Evolutionary conservation across 1,284 basidiomycete genomes (phyloP).

Genomic region (Ustilago vetiveriae): DNA sequence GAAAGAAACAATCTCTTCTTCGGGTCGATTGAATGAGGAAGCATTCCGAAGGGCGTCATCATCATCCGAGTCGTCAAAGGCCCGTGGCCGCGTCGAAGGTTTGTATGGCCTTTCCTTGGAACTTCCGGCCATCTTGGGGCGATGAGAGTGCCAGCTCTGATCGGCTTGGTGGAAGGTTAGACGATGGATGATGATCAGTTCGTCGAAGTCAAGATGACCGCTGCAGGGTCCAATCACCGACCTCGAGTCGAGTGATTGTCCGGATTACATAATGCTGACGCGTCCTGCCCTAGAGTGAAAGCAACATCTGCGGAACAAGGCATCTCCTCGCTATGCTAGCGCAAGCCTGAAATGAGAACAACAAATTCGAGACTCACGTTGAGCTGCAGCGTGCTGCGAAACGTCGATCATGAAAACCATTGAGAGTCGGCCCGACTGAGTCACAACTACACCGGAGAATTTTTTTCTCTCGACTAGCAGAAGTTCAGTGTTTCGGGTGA

Average conservation of each 20-base stretch:
- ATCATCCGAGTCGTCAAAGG: conserved; percentile 31
- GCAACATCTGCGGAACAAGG: no score
- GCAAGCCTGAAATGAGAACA: no score
- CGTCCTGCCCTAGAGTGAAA: neutral
- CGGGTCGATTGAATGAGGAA: conserved; percentile 6
- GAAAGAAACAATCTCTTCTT: conserved; percentile 34
- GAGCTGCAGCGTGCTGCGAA: no score
- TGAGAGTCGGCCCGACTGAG: conserved; percentile 3
- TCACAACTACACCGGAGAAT: conserved; percentile 1
- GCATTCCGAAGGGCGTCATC: conserved; percentile 11
- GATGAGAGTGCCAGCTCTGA: neutral
- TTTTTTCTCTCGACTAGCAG: no score
- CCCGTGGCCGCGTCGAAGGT: conserved; percentile 9
- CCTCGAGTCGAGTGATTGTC: conserved; percentile 21
- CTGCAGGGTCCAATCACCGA: conserved; percentile 28
- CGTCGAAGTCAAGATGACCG: no score
- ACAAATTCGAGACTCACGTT: neutral
- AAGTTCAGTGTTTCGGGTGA: conserved; percentile 12
- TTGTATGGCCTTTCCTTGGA: neutral
- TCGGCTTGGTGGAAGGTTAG: no score
- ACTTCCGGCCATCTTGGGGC: conserved; percentile 6
- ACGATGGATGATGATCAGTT: no score
- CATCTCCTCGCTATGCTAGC: no score
- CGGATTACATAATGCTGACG: conserved; percentile 20
- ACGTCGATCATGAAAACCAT: conserved; percentile 3